These are phyloP conservation scores for Colletotrichum sp. DNA, from an alignment of 2,329 filamentous ascomycete genomes.

Conservation along the genomic window DNA sequence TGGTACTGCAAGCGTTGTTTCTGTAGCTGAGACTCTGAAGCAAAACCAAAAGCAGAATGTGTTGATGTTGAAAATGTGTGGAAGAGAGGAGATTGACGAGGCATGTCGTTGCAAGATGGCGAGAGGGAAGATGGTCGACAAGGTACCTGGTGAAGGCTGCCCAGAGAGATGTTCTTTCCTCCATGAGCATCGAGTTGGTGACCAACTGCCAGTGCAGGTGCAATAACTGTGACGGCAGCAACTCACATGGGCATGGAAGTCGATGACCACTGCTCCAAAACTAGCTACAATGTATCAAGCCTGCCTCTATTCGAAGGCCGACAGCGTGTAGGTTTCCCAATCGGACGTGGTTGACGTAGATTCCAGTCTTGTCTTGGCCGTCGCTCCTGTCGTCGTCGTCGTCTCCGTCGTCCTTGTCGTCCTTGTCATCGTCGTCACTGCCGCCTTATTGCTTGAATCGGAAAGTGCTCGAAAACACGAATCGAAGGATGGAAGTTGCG, in stretches of 20 bases:
- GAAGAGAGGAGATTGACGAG: not conserved
- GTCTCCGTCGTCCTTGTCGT: not conserved
- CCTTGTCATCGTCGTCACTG: not conserved
- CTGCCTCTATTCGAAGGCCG: not conserved
- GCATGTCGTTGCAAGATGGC: not conserved
- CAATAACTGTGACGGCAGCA: not conserved
- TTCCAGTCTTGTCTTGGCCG: not conserved
- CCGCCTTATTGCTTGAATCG: not conserved
- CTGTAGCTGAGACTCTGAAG: not conserved
- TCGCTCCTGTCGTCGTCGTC: not conserved
- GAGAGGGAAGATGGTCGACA: not conserved
- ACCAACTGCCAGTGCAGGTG: not conserved
- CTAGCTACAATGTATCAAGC: not conserved
- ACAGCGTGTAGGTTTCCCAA: not conserved
- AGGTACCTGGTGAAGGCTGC: not conserved
- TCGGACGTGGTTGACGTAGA: not conserved
- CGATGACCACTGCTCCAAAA: not conserved
- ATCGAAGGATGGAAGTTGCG: not conserved
- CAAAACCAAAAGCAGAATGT: not conserved
- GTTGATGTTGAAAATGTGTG: not conserved
- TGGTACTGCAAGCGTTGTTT: not conserved
- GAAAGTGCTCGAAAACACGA: not conserved
- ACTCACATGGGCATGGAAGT: not conserved
- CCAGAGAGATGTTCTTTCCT: not conserved
- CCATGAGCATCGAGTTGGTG: not conserved